phyloP scores from a whole-genome alignment of 2,329 filamentous ascomycete species.

The Aureobasidium uvarum region DNA sequence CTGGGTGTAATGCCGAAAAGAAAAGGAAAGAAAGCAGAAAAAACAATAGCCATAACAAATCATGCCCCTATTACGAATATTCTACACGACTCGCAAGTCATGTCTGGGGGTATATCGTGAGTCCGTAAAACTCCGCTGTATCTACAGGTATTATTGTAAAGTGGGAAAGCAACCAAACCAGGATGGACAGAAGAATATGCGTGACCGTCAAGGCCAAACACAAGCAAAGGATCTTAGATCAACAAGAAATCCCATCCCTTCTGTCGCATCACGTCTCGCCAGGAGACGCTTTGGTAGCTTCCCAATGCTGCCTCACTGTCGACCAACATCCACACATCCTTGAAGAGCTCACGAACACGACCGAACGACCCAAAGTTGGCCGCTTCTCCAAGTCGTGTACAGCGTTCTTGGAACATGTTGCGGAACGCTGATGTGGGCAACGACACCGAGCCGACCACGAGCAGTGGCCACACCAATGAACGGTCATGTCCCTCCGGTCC shows the following conservation, averaged over 20 bases:
- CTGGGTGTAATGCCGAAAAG: background rate
- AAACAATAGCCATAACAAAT: background rate
- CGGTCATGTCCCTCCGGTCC: constrained; percentile 83
- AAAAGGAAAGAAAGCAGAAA: background rate
- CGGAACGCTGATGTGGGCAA: constrained; percentile 72
- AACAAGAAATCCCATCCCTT: constrained; percentile 92
- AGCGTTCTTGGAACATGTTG: constrained; percentile 71
- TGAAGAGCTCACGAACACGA: constrained; percentile 72
- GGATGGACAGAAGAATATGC: constrained; percentile 3
- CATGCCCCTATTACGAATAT: constrained; percentile 6
- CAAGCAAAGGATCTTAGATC: constrained; percentile 55
- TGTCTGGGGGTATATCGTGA: constrained; percentile 13
- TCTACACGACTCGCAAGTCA: background rate
- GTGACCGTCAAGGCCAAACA: constrained; percentile 7
- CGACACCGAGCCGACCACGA: constrained; percentile 80
- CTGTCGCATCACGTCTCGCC: constrained; percentile 89
- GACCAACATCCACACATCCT: constrained; percentile 76
- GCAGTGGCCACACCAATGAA: constrained; percentile 87
- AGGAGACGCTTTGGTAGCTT: constrained; percentile 71
- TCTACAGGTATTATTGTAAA: constrained; percentile 16
- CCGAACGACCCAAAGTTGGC: constrained; percentile 81
- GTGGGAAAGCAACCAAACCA: constrained; percentile 19
- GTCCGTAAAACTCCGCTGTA: constrained; percentile 5
- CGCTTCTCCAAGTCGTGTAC: constrained; percentile 71
- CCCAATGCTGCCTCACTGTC: constrained; percentile 58